Evolutionary conservation across 2,329 filamentous ascomycete genomes (phyloP), one percentile per base, ranked within the genome.

Genomic region (Ceratocystis variospora): DNA sequence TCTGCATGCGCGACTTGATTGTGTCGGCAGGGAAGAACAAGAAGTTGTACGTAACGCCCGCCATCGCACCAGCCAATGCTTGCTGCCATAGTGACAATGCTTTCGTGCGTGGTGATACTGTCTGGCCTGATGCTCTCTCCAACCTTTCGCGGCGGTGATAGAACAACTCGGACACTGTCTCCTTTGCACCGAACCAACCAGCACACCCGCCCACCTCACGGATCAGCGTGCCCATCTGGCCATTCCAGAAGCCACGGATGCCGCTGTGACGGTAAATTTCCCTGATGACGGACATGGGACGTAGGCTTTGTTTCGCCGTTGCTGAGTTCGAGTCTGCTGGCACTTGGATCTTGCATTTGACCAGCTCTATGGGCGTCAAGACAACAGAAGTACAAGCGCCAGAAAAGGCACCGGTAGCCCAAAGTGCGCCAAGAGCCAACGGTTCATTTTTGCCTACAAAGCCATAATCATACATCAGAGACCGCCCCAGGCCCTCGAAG

Each of bases 281-380:
- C 31, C 81, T 80, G 55, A 97, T 88, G 53, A 96, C 85, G 4
- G 83, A 77, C 12, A 89, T 73, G 0, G 91, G 87, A 0, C 83
- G 82, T 4, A 88, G 81, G 28, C 77, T 76, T 33, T 57, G 53
- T 1, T 75, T 73, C 0, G 77, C 74, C 17, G 72, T 73, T 31
- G 33, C 12, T 3, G 41, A 48, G 33, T 22, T 50, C 5, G 44
- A 48, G 10, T 41, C 33, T 8, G 82, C 33, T 8, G 82, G 90
- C 0, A 93, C 92, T 75, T 99, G 94, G 78, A 99, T 96, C 77
- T 94, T 95, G 82, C 94, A 99, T 77, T 99, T 99, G 74, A 99
- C 89, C 64, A 99, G 83, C 77, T 99, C 94, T 70, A 99, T 90
- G 0, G 94, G 94, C 0, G 94, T 99, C 69, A 99, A 83, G 41